Base-by-base conservation (phyloP, 2,329 filamentous ascomycete genomes). In the Biscogniauxia mediterranea region DNA sequence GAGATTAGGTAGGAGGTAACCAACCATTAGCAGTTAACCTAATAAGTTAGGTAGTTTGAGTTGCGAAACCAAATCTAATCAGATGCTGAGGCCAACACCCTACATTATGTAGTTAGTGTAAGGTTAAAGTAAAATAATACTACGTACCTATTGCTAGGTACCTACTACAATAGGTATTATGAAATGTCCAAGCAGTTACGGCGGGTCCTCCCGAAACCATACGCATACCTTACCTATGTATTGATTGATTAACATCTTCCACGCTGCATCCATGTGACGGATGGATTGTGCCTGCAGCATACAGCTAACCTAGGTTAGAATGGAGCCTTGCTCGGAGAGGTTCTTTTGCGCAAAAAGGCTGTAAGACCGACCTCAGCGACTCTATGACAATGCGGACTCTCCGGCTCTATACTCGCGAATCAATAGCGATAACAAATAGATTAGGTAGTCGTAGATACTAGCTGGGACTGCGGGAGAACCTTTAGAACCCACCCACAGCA, bases 181-280 rank as follows among this genome's bases (percentile, higher is more conserved):
- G 17, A 56, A 7, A 46, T 20, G 38, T 46, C 28, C 5, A 32
- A 32, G 28, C 28, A 25, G 23, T 23, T 23, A 13, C 52, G 7
- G 46, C 55, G 46, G 55, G 23, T 56, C 55, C 15, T 51, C 55
- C 46, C 46, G 38, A 56, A 23, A 26, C 55, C 13, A 42, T 19
- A 46, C 15, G 11, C 5, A 3, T 42, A n/a, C 8, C 5, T 38
- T n/a, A n/a, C n/a, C n/a, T n/a, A n/a, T n/a, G n/a, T n/a, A n/a
- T 38, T 28, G 28, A 54, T 54, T 15, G 9, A 28, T 28, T 49
- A 2, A 11, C 23, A 20, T 42, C 6, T 49, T 49, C 19, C 20
- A 23, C 20, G 15, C 52, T 23, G 49, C 7, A 17, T 23, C 23
- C 23, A 23, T 23, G 23, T 5, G 5, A 17, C 23, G 19, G 52